Conservation (phyloP, 2,329 filamentous ascomycete genomes). For the Clonostachys byssicola region DNA sequence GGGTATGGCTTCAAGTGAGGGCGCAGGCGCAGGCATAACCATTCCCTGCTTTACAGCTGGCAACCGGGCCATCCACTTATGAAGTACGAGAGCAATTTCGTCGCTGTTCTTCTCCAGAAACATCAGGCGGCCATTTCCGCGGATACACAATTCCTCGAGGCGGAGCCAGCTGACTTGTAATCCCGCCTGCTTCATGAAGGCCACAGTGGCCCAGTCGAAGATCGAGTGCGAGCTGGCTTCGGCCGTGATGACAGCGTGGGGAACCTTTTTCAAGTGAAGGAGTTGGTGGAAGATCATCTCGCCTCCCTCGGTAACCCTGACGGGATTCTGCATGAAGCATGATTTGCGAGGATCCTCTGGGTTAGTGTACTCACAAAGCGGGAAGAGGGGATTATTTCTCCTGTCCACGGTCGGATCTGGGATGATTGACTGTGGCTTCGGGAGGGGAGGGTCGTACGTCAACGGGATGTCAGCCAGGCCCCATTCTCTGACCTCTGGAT, state of each 20-base stretch:
- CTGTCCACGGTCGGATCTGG: not conserved
- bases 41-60: not conserved
- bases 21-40: no score
- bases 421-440: not conserved
- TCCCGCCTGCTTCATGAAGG: slow-evolving; percentile 48
- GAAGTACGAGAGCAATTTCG: slow-evolving; percentile 29
- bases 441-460: slow-evolving; percentile 34
- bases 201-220: slow-evolving; percentile 51
- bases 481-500: slow-evolving; percentile 25
- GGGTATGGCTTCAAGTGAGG: no score
- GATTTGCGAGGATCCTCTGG: not conserved
- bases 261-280: slow-evolving; percentile 39
- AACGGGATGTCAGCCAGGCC: slow-evolving; percentile 43
- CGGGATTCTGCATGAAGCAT: not conserved
- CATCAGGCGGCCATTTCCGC: slow-evolving; percentile 52
- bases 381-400: not conserved
- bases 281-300: slow-evolving; percentile 28
- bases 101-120: slow-evolving; percentile 49
- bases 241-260: slow-evolving; percentile 42
- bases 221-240: slow-evolving; percentile 48
- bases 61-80: slow-evolving; percentile 16
- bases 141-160: slow-evolving; percentile 35
- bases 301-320: not conserved
- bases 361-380: not conserved
- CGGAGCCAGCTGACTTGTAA: slow-evolving; percentile 35